phyloP scores from a whole-genome alignment of 768 basidiomycete species.

The Cystobasidium onofrii region DNA sequence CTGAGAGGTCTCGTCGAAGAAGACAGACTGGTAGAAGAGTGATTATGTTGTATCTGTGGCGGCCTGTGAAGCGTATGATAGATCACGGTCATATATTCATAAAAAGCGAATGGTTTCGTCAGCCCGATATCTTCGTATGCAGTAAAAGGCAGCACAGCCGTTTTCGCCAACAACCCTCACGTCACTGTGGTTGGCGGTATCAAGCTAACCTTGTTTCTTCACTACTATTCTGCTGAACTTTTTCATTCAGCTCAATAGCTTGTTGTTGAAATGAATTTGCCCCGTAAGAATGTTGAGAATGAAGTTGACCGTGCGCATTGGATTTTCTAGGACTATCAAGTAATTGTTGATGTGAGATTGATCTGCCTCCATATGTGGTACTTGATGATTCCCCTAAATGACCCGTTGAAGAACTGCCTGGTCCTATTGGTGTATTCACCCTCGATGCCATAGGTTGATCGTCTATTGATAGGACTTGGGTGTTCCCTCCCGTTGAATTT shows the following conservation, averaged over 20 bases:
- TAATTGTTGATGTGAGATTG: not conserved
- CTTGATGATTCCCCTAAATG: not conserved
- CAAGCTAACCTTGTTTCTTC: not conserved
- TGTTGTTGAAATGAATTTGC: not conserved
- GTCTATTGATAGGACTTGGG: slow-evolving; percentile 21
- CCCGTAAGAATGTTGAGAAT: not conserved
- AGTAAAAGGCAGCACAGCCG: not conserved
- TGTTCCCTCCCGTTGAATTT: not conserved
- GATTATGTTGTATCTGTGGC: not conserved
- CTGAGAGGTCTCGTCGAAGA: not conserved
- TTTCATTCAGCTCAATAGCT: not conserved
- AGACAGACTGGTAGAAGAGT: not conserved
- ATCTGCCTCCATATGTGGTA: not conserved
- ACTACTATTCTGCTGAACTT: not conserved
- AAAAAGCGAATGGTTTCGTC: no score
- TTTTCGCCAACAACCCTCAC: not conserved
- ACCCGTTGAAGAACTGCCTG: not conserved
- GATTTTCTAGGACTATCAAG: not conserved
- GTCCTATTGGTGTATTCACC: slow-evolving; percentile 9
- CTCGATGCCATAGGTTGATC: slow-evolving; percentile 17
- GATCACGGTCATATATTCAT: no score
- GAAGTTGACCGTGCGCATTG: not conserved
- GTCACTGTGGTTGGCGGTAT: not conserved
- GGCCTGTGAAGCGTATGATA: not conserved
- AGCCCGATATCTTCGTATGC: no score